Evolutionary conservation across 2,329 filamentous ascomycete genomes (phyloP), one percentile per base, ranked within the genome.

Genomic region (Aspergillus ibericus): DNA sequence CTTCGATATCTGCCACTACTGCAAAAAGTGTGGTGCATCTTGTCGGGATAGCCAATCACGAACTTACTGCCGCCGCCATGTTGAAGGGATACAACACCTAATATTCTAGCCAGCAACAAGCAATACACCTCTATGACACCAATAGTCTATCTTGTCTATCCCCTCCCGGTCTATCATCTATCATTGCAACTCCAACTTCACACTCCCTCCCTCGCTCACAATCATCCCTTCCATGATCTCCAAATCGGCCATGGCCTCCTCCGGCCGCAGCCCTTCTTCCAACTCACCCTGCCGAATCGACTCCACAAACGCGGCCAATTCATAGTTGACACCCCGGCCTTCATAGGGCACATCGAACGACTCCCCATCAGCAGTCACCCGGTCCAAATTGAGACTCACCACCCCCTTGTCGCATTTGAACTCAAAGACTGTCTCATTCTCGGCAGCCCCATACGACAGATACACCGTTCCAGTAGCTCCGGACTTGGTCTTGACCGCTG

Each of bases 221-320:
- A 75, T 61, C 60, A 75, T 71, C 56, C 64, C 67, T 58, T 75
- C 72, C 63, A 81, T 66, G 34, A 84, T 63, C 64, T 82, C 77
- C 55, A 85, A 63, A 72, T 85, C 83, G 15, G 72, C 76, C 67
- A 85, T 64, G 18, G 82, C 82, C 70, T 85, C 80, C 64, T 83
- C 76, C 2, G 81, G 79, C 12, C 72, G 76, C 66, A 83, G 80
- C 61, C 70, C 56, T 42, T 64, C 72, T 54, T 71, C 67, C 58
- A 84, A 75, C 42, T 69, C 73, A 2, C 79, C 81, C 25, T 69
- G 68, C 3, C 69, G 67, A 53, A 85, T 69, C n/a, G 77, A 76
- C 64, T 79, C 72, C 3, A 77, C 83, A 77, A 83, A 85, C 2
- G 79, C 80, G 51, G 74, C 76, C 9, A 85, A 75, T 64, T 86